Conservation (phyloP, 164 flowering plant genomes). For the Tetrastigma voinierianum region DNA sequence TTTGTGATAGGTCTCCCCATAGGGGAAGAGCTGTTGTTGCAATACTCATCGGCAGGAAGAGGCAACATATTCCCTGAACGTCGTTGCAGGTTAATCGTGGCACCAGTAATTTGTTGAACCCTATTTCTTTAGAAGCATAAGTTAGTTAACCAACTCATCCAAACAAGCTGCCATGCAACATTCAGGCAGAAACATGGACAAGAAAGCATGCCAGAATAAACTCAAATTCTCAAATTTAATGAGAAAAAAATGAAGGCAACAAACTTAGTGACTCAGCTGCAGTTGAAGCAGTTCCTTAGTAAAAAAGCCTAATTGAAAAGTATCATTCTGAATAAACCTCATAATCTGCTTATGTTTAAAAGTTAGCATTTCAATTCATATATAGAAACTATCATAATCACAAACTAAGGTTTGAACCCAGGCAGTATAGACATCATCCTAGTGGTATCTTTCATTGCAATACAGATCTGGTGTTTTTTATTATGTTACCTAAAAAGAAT, state of each 20-base stretch:
- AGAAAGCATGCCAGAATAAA: too few species aligned
- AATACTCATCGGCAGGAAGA: slow-evolving; percentile 53
- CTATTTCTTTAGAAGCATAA: slow-evolving; percentile 42
- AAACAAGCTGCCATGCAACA: slow-evolving; percentile 4
- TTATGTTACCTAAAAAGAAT: too few species aligned
- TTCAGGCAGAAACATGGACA: neutral
- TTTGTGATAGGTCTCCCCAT: slow-evolving; percentile 38
- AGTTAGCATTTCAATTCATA: neutral
- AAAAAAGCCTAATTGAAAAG: too few species aligned
- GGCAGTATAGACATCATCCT: neutral
- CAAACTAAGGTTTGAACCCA: neutral
- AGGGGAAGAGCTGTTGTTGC: slow-evolving; percentile 32
- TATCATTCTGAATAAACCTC: too few species aligned
- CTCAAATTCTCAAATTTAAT: neutral
- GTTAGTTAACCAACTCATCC: slow-evolving; percentile 9
- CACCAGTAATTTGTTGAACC: slow-evolving; percentile 67
- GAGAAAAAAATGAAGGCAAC: neutral
- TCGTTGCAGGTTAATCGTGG: slow-evolving; percentile 41
- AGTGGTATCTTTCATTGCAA: too few species aligned
- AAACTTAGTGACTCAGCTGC: neutral
- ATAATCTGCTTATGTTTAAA: too few species aligned
- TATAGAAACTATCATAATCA: neutral
- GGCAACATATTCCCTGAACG: slow-evolving; percentile 61
- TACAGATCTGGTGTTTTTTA: too few species aligned
- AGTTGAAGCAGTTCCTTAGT: neutral